phyloP scores from a whole-genome alignment of 2,329 filamentous ascomycete species.

The Colletotrichum destructivum region DNA sequence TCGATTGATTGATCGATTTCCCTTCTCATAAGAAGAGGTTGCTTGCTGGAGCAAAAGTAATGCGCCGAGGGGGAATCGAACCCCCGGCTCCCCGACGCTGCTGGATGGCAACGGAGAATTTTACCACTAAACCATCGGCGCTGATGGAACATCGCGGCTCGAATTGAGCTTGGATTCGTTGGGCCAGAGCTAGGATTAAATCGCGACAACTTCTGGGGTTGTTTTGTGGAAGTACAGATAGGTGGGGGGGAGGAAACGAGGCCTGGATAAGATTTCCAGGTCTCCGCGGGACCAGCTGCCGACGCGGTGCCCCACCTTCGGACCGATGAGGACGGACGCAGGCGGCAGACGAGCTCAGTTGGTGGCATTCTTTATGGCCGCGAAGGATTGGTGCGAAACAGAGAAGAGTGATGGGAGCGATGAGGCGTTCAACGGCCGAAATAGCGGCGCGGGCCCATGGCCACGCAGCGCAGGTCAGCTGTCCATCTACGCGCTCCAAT shows the following conservation, averaged over 20 bases:
- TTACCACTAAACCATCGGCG: constrained; percentile 31
- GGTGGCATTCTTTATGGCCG: neutral
- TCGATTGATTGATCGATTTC: too few species aligned
- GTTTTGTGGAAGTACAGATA: neutral
- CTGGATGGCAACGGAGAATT: constrained; percentile 27
- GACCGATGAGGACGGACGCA: neutral
- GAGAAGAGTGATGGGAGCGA: neutral
- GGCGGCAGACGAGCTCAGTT: neutral
- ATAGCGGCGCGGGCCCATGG: constrained; percentile 1
- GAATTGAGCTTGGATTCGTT: accelerated
- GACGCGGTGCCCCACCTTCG: neutral
- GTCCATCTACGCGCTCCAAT: neutral
- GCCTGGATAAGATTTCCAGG: constrained; percentile 8
- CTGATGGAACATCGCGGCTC: neutral
- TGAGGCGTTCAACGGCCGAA: constrained; percentile 2
- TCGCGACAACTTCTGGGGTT: neutral
- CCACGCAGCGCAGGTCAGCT: constrained; percentile 20
- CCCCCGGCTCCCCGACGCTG: constrained; percentile 29
- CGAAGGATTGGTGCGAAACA: neutral
- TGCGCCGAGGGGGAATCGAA: too few species aligned
- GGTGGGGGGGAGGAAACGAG: neutral
- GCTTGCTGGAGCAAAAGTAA: neutral
- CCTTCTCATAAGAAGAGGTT: neutral
- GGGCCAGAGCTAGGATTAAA: neutral
- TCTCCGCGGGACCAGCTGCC: neutral